phyloP scores from a whole-genome alignment of 441 rosid species.

The Eugenia klotzschiana region DNA sequence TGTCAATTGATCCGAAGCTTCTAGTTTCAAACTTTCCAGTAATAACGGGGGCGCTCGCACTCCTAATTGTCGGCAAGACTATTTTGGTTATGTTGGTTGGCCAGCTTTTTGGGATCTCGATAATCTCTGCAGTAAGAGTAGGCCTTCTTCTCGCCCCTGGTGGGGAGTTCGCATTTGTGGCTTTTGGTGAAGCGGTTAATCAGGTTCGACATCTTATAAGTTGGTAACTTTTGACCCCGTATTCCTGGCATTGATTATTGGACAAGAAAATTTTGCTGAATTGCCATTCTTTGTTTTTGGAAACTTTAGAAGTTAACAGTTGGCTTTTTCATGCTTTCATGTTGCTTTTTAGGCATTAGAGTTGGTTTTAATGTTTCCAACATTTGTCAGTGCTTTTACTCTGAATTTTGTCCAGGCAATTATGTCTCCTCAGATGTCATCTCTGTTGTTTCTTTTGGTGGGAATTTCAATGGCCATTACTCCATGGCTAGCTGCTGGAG shows the following conservation, averaged over 20 bases:
- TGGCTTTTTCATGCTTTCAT: neutral
- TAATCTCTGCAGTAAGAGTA: constrained; percentile 74
- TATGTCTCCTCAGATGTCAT: constrained; percentile 85
- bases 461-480: constrained; percentile 97
- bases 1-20: constrained; percentile 98
- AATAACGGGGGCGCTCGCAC: constrained; percentile 63
- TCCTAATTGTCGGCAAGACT: constrained; percentile 87
- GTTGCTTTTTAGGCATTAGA: neutral
- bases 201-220: constrained; percentile 38
- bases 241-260: neutral
- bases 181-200: constrained; percentile 97
- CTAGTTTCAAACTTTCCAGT: constrained; percentile 79
- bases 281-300: neutral
- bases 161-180: constrained; percentile 98
- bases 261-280: neutral
- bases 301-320: neutral
- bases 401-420: constrained; percentile 59
- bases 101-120: constrained; percentile 65
- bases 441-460: constrained; percentile 89
- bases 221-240: neutral
- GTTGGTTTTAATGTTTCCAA: neutral
- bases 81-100: constrained; percentile 67
- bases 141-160: constrained; percentile 99
- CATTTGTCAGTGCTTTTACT: neutral
- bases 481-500: constrained; percentile 98